Base-by-base conservation (phyloP, 2,329 filamentous ascomycete species). In the Fusarium liriodendri region DNA sequence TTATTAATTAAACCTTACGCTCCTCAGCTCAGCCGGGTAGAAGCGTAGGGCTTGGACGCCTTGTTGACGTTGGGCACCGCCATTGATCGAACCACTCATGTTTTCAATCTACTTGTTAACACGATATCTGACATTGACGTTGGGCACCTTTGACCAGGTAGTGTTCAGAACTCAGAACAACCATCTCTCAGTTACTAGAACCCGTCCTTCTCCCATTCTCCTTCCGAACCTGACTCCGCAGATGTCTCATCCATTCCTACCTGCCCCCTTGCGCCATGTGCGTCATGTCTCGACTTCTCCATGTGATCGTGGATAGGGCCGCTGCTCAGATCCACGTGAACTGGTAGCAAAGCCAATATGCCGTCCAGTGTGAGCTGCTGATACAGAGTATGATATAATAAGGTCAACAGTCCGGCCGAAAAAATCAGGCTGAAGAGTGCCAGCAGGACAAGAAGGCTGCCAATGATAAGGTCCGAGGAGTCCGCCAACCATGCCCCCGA, bases 391-490 rank as follows among this genome's bases (percentile, higher is more conserved):
- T 14, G 3, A 22, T 11, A 22, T 14, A 42, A 11, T 5, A 18
- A n/a, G 37, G n/a, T 18, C n/a, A 3, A 6, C 37, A 2, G 9
- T 40, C 37, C 37, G 8, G 2, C 8, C 18, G 18, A n/a, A 2
- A 0, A 0, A 40, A 40, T 9, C 5, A 40, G 18, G n/a, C 3
- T 4, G 0, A n/a, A 3, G 10, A n/a, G 6, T 20, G 37, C 37
- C 37, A 40, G 8, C 37, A 40, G 37, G 37, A n/a, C 0, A 4
- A 10, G 9, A 40, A 40, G n/a, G 37, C 9, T n/a, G n/a, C n/a
- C n/a, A n/a, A n/a, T n/a, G n/a, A n/a, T n/a, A n/a, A n/a, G n/a
- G n/a, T n/a, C n/a, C n/a, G n/a, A n/a, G n/a, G n/a, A n/a, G n/a
- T n/a, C n/a, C n/a, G n/a, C n/a, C n/a, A n/a, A n/a, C n/a, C n/a